A percentile compares a stretch with the other conserved stretches of the same genome.
Conservation (phyloP, 352 stramenopile genomes). For the Elongisporangium anandrum region DNA sequence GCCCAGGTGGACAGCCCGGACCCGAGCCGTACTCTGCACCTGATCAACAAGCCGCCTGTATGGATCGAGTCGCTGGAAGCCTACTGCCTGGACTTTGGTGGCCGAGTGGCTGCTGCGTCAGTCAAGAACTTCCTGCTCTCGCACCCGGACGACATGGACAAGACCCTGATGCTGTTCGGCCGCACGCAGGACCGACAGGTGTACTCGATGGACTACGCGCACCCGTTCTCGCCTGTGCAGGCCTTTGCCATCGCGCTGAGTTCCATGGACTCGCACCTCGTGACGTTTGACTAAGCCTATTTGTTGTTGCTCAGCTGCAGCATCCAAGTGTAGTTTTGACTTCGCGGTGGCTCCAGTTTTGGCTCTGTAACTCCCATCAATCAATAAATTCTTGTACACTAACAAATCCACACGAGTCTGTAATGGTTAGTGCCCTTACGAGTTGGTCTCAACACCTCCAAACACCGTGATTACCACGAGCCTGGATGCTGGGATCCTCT, state of each 20-base stretch:
- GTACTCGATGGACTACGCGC: slow-evolving; percentile 87
- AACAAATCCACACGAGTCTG: too few species aligned
- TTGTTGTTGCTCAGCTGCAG: too few species aligned
- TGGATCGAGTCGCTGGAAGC: slow-evolving; percentile 86
- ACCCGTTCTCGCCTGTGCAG: slow-evolving; percentile 82
- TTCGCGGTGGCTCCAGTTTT: too few species aligned
- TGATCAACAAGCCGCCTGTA: slow-evolving; percentile 86
- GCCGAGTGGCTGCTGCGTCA: slow-evolving; percentile 63
- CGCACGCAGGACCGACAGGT: slow-evolving; percentile 83
- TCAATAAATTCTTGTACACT: too few species aligned
- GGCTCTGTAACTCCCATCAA: too few species aligned
- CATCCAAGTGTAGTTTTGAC: too few species aligned
- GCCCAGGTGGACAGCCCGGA: slow-evolving; percentile 71
- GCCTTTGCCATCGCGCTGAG: slow-evolving; percentile 86
- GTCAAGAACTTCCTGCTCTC: slow-evolving; percentile 89
- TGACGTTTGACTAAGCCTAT: slow-evolving; percentile 71
- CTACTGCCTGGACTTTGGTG: slow-evolving; percentile 83
- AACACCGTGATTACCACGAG: too few species aligned
- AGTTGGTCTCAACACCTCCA: too few species aligned
- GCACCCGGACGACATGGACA: slow-evolving; percentile 82
- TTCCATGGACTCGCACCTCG: slow-evolving; percentile 85
- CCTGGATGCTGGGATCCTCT: too few species aligned
- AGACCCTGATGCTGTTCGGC: slow-evolving; percentile 84
- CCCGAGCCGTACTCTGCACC: slow-evolving; percentile 45
- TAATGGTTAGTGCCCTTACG: too few species aligned